These are phyloP conservation scores for Darksidea phi DNA, from an alignment of 495 filamentous ascomycete genomes.

Conservation along the genomic window DNA sequence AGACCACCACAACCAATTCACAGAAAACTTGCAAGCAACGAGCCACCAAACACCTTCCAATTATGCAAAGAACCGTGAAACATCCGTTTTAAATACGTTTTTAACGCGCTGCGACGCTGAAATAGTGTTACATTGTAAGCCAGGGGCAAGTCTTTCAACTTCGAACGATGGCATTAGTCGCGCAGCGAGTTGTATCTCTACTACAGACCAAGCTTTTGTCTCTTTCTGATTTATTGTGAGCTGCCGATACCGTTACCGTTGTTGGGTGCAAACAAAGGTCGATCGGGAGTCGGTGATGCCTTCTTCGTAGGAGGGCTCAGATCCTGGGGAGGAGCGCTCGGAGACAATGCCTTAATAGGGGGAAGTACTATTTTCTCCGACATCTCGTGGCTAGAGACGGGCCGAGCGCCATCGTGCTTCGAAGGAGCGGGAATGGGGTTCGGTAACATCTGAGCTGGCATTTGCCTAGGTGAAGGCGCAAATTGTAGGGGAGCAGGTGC, in stretches of 20 bases:
- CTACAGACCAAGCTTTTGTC: no score
- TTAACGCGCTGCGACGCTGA: no score
- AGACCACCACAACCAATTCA: no score
- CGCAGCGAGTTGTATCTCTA: no score
- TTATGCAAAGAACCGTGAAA: no score
- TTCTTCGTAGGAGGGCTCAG: conserved; percentile 37
- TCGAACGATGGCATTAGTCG: no score
- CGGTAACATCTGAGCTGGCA: conserved; percentile 51
- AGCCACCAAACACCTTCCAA: no score
- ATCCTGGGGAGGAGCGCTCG: conserved; percentile 39
- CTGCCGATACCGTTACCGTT: conserved; percentile 13
- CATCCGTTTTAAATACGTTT: no score
- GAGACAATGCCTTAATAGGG: conserved; percentile 51
- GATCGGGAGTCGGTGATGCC: conserved; percentile 29
- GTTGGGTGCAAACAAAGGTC: conserved; percentile 15
- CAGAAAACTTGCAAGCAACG: no score
- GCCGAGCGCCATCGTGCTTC: conserved; percentile 64
- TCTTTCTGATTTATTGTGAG: not conserved
- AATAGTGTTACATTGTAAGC: no score
- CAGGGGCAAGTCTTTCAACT: no score
- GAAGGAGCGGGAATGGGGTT: conserved; percentile 63
- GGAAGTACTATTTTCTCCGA: conserved; percentile 51
- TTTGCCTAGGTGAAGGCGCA: conserved; percentile 38
- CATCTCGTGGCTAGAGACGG: conserved; percentile 50
- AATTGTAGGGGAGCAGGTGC: conserved; percentile 12